Evolutionary conservation across 2,329 filamentous ascomycete species (phyloP), one percentile per base, ranked within the genome.

Genomic region (Calonectria honghensis): DNA sequence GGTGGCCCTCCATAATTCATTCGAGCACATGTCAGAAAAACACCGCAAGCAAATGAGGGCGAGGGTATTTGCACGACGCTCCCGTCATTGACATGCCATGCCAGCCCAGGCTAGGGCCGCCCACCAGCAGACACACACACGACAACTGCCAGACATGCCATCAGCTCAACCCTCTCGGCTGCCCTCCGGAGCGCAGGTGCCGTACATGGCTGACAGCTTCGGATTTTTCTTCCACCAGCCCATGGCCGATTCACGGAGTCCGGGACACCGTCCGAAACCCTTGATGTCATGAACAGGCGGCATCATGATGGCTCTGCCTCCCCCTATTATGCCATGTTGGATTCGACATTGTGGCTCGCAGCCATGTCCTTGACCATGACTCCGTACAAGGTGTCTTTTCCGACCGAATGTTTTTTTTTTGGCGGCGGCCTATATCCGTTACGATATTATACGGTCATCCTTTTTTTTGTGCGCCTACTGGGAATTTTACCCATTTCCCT

Each of bases 1-100:
- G 64, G 31, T 63, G 37, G 37, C 70, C 73, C 74, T 78, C 73
- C 69, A 67, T 72, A 45, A 64, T 54, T 50, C 66, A 27, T 54
- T 41, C 27, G n/a, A 76, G 74, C 80, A 82, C 79, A 80, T 82
- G 78, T 79, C 78, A 81, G 75, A 41, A 78, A 77, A 79, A 73
- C 74, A 77, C 57, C 75, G 67, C 72, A 81, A 76, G 76, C 77
- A 81, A 80, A 80, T 80, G 68, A 79, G 75, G 31, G 65, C 57
- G n/a, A 67, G 75, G 71, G 72, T 73, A 79, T 79, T 79, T 80
- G 72, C 73, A 78, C 74, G 54, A 80, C 70, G 67, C 39, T 71
- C 71, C 70, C 76, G 72, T 79, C 76, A 77, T 76, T 73, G 72
- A 80, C 79, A 80, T 80, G 75, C 79, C 79, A 80, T 73, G 54